phyloP scores from a whole-genome alignment of 306 rosid genomes.

The Prunus dulcis region DNA sequence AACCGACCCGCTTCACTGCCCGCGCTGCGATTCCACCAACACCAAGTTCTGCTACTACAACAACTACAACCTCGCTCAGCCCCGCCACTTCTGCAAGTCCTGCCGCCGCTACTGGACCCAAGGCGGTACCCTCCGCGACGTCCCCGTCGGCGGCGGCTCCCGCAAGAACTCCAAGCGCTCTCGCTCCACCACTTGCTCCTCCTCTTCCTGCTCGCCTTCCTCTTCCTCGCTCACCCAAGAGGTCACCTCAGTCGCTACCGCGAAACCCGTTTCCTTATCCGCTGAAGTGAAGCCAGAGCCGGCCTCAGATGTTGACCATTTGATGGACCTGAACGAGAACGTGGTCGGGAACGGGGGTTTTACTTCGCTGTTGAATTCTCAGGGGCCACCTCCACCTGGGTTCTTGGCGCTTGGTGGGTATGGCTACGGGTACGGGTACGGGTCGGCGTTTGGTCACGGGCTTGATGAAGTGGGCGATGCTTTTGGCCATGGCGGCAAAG shows the following conservation, averaged over 20 bases:
- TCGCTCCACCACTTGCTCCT: slow-evolving; percentile 15
- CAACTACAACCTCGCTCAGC: slow-evolving; percentile 58
- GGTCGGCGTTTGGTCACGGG: slow-evolving; percentile 10
- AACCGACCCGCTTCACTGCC: slow-evolving; percentile 42
- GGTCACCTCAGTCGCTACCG: not conserved
- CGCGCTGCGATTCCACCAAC: slow-evolving; percentile 46
- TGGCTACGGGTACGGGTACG: slow-evolving; percentile 31
- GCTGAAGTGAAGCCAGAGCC: slow-evolving; percentile 7
- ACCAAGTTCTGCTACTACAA: slow-evolving; percentile 66
- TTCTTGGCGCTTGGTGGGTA: slow-evolving; percentile 37
- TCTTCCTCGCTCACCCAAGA: slow-evolving; percentile 25
- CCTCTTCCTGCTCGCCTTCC: slow-evolving; percentile 24
- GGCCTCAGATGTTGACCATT: not conserved
- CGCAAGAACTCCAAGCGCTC: slow-evolving; percentile 43
- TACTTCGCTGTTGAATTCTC: slow-evolving; percentile 27
- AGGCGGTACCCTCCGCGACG: slow-evolving; percentile 52
- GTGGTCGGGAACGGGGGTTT: slow-evolving; percentile 4
- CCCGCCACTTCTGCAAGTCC: slow-evolving; percentile 55
- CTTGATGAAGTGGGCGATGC: slow-evolving; percentile 33
- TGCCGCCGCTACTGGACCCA: slow-evolving; percentile 67
- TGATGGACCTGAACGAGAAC: not conserved
- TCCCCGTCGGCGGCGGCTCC: slow-evolving; percentile 53
- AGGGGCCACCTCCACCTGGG: slow-evolving; percentile 12
- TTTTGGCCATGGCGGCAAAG: slow-evolving; percentile 28
- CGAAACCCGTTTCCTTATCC: slow-evolving; percentile 5